Base-by-base conservation (phyloP, 2,329 filamentous ascomycete genomes). In the Penicillium thymicola region DNA sequence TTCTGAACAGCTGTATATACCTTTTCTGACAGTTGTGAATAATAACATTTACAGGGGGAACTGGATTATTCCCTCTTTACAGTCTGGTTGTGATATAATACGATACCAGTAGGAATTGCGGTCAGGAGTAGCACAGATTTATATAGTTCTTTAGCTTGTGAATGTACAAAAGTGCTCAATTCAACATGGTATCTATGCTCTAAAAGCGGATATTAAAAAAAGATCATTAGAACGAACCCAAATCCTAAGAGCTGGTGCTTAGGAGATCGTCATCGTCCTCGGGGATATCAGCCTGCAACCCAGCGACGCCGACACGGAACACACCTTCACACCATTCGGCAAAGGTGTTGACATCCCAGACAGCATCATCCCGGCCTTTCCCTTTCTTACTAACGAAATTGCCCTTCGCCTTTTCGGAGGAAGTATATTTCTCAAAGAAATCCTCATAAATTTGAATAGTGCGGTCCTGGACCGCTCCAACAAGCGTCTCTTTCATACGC, bases 261-360 rank as follows among this genome's bases (percentile, higher is more conserved):
- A 60, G 37, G 18, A 60, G 42, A 55, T 71, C 70, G 32, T 68
- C 69, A 25, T 66, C 66, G 36, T 70, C 70, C 28, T 70, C 63
- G 63, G 21, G 67, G 62, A 38, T 62, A 64, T 60, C 60, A 36
- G 69, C 65, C 18, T 66, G 70, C 28, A 74, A 59, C 23, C 67
- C 68, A 8, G 73, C 66, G 45, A 76, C 75, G 0, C 82, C 81
- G 16, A 85, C 82, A 47, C 77, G 76, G 69, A 89, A 89, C 2
- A 85, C 76, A 37, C 77, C 75, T 55, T 80, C 81, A 59, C 82
- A 83, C 79, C 85, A 87, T 64, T 86, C 84, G 2, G 76, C 79
- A 70, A 89, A 89, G 6, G 82, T 81, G 60, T 87, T 83, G 7
- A 83, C 78, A 67, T 87, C 84, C 85, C 85, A 87, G 5, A 87